Conservation (phyloP, 345 rosid species). For the Salix arbutifolia region DNA sequence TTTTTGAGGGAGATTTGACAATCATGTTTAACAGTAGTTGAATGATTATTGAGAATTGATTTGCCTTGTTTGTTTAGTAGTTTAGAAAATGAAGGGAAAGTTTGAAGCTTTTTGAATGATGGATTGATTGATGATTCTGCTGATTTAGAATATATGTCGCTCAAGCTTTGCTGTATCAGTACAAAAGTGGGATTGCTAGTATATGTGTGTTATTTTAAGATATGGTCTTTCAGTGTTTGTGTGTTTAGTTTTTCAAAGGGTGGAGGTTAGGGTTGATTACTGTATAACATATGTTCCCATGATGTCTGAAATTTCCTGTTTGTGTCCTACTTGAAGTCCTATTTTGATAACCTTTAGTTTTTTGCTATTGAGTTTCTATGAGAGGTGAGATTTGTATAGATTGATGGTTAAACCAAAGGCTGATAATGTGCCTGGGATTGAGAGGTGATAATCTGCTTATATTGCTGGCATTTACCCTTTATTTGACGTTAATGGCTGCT, state of each 20-base stretch:
- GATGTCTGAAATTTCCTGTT: neutral
- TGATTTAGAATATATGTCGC: too few species aligned
- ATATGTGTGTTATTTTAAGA: neutral
- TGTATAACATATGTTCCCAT: neutral
- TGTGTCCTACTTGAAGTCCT: neutral
- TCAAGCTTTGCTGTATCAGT: too few species aligned
- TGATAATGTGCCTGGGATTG: neutral
- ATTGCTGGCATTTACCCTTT: constrained; percentile 43
- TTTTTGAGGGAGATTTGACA: too few species aligned
- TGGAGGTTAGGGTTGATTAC: neutral
- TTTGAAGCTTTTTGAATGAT: too few species aligned
- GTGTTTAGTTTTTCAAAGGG: too few species aligned
- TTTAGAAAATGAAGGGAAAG: too few species aligned
- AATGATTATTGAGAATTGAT: too few species aligned
- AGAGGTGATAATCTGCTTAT: too few species aligned
- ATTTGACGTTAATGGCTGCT: constrained; percentile 13
- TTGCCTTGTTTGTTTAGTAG: too few species aligned
- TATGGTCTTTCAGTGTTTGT: neutral
- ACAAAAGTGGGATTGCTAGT: too few species aligned
- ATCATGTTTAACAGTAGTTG: too few species aligned
- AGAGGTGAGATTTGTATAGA: neutral
- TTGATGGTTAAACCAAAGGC: neutral
- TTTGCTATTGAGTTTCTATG: neutral
- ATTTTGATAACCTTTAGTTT: neutral
- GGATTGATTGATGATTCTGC: too few species aligned